Percentiles rank a stretch among this genome's conserved stretches.
Evolutionary conservation across 2,329 filamentous ascomycete genomes (phyloP).

Genomic region (Celoporthe dispersa): DNA sequence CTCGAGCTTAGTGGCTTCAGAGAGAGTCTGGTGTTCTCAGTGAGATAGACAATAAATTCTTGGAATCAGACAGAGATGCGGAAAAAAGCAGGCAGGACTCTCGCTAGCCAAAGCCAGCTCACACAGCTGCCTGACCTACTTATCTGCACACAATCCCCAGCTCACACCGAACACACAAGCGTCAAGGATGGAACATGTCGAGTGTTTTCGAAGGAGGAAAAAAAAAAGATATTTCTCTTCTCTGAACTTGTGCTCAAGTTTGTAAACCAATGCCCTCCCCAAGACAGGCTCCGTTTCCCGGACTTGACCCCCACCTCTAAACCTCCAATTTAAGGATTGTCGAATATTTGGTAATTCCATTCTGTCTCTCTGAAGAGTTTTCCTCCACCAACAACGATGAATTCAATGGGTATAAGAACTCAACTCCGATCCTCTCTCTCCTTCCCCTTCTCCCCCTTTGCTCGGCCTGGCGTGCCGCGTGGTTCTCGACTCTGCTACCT

Average conservation of each 20-base stretch:
- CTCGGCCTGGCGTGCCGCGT: background rate
- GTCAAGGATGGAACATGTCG: background rate
- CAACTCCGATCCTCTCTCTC: slow-evolving; percentile 5
- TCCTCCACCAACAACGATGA: background rate
- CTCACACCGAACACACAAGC: background rate
- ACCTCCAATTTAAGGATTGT: background rate
- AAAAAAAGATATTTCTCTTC: background rate
- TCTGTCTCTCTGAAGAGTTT: slow-evolving; percentile 12
- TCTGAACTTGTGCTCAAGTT: slow-evolving; percentile 6
- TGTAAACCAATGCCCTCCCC: slow-evolving; percentile 1
- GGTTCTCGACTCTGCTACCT: background rate
- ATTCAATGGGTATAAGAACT: slow-evolving; percentile 27
- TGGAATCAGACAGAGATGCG: background rate
- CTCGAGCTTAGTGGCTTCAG: background rate
- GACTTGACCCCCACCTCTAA: background rate
- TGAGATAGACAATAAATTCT: background rate
- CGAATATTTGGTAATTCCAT: slow-evolving; percentile 11
- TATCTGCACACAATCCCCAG: background rate
- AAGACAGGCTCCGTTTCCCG: background rate
- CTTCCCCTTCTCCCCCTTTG: background rate
- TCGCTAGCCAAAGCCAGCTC: background rate
- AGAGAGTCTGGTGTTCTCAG: background rate
- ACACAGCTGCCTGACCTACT: background rate
- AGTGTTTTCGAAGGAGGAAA: background rate
- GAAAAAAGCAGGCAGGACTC: background rate